Conservation (phyloP, 768 basidiomycete species). For the Sporobolomyces pararoseus region DNA sequence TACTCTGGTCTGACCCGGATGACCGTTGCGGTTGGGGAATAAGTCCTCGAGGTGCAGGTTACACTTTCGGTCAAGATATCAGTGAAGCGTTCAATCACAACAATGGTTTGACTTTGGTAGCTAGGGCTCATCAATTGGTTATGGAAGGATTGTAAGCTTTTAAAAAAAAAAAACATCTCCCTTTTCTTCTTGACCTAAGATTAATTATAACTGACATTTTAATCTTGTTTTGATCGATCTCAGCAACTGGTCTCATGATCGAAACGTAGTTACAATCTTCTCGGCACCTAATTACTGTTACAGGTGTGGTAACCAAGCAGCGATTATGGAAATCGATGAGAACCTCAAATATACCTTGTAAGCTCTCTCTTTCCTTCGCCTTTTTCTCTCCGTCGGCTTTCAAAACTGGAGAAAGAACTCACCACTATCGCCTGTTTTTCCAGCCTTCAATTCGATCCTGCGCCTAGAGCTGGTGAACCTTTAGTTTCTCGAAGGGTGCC, state of each 20-base stretch:
- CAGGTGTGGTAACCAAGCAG: constrained; percentile 98
- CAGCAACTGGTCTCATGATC: constrained; percentile 92
- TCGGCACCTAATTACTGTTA: constrained; percentile 99
- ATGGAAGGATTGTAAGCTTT: constrained; percentile 75
- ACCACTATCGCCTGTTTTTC: not conserved
- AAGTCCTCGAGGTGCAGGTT: constrained; percentile 95
- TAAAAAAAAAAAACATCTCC: constrained; percentile 9
- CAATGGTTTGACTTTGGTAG: constrained; percentile 92
- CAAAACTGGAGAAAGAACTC: too few species aligned
- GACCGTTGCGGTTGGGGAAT: constrained; percentile 99
- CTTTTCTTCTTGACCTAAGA: not conserved
- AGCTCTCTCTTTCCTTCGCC: constrained; percentile 52
- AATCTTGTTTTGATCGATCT: not conserved
- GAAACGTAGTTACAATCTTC: constrained; percentile 99
- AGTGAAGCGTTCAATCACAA: constrained; percentile 99
- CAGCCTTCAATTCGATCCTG: constrained; percentile 99
- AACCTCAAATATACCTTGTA: constrained; percentile 56
- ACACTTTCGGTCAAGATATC: constrained; percentile 98
- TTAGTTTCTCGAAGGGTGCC: constrained; percentile 65
- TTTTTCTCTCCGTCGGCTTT: not conserved
- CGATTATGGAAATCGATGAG: constrained; percentile 97
- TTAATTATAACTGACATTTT: not conserved
- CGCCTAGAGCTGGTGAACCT: constrained; percentile 96
- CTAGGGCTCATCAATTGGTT: constrained; percentile 57
- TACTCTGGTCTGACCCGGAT: constrained; percentile 99